Evolutionary conservation across 1,139 yeast species (phyloP).

Genomic region (Eremothecium coryli): DNA sequence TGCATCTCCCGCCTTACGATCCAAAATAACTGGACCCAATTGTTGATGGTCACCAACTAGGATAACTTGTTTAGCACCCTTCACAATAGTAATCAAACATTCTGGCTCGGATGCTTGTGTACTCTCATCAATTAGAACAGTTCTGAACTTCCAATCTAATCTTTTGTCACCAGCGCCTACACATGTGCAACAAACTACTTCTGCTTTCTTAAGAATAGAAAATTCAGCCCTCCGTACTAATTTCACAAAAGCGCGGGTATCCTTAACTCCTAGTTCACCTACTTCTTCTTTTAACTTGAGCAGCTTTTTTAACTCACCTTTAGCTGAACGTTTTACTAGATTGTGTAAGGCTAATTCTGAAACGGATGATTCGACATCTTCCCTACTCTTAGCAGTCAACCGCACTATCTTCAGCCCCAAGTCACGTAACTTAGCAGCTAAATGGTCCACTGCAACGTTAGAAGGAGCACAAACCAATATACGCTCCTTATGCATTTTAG

Average conservation of each 20-base stretch:
- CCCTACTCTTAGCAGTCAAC: conserved; percentile 66
- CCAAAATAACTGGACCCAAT: conserved; percentile 81
- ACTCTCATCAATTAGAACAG: conserved; percentile 83
- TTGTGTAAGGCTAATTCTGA: conserved; percentile 46
- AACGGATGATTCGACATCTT: conserved; percentile 64
- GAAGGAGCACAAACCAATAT: conserved; percentile 92
- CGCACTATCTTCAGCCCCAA: conserved; percentile 73
- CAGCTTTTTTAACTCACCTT: conserved; percentile 51
- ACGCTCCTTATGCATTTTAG: conserved; percentile 46
- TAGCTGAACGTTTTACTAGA: conserved; percentile 38
- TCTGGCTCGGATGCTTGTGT: conserved; percentile 95
- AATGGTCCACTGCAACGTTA: conserved; percentile 89
- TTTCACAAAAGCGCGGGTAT: conserved; percentile 39
- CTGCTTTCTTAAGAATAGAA: conserved; percentile 47
- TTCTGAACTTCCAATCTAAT: conserved; percentile 49
- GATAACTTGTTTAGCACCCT: conserved; percentile 82
- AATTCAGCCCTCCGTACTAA: conserved; percentile 42
- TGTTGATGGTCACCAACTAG: conserved; percentile 95
- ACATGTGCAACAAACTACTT: conserved; percentile 86
- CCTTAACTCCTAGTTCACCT: conserved; percentile 60
- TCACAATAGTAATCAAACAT: conserved; percentile 76
- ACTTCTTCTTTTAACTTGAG: conserved; percentile 49
- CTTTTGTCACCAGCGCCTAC: conserved; percentile 82
- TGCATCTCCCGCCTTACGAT: conserved; percentile 72
- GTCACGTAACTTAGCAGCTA: conserved; percentile 58